phyloP scores from a whole-genome alignment of 225 moss, liverwort and hornwort species.

The Straminergon stramineum region DNA sequence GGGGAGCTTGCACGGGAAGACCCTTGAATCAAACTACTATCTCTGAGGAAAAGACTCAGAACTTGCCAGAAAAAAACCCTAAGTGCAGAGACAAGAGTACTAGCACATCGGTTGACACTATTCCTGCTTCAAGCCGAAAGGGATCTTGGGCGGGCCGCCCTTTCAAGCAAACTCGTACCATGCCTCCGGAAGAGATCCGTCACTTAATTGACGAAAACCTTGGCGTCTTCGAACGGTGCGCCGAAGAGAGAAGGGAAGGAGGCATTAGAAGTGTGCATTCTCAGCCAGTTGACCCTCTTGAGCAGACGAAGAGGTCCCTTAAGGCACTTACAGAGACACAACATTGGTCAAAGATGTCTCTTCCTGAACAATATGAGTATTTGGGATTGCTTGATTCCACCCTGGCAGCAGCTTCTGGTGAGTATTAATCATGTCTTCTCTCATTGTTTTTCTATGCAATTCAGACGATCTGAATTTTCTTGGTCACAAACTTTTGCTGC shows the following conservation, averaged over 20 bases:
- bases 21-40: neutral
- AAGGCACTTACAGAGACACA: conserved; percentile 17
- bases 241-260: neutral
- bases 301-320: conserved; percentile 5
- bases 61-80: neutral
- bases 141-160: neutral
- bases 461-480: neutral
- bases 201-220: neutral
- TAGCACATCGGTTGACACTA: neutral
- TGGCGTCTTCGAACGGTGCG: neutral
- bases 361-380: conserved; percentile 17
- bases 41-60: neutral
- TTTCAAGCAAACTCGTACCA: neutral
- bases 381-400: conserved; percentile 21
- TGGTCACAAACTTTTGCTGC: neutral
- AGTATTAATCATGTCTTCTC: neutral
- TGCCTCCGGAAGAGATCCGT: neutral
- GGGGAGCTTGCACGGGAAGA: neutral
- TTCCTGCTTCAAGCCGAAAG: neutral
- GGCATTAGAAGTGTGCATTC: neutral
- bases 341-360: conserved; percentile 32
- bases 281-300: neutral
- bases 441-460: neutral
- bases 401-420: conserved; percentile 27
- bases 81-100: neutral